Evolutionary conservation across 495 filamentous ascomycete species (phyloP).

Genomic region (Lepidopterella palustris): DNA sequence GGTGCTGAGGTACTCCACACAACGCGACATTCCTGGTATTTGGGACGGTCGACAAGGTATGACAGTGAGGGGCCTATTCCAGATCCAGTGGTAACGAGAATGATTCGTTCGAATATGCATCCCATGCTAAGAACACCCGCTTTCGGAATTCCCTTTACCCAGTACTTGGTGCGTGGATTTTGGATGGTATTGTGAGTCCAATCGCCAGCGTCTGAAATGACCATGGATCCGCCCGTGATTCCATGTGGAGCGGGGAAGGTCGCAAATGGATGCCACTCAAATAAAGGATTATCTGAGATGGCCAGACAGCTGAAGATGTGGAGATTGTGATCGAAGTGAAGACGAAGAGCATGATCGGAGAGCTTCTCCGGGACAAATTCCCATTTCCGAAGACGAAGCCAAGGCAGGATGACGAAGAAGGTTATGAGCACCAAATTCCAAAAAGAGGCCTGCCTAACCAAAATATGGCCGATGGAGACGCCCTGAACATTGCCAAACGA

Average conservation of each 20-base stretch:
- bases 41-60: constrained; percentile 8
- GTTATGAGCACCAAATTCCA: constrained; percentile 27
- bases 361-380: constrained; percentile 15
- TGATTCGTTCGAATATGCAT: constrained; percentile 20
- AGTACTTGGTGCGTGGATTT: constrained; percentile 5
- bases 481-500: background rate
- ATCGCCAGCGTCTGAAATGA: constrained; percentile 27
- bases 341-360: constrained; percentile 27
- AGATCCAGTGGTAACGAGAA: constrained; percentile 29
- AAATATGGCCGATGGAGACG: background rate
- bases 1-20: constrained; percentile 20
- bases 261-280: constrained; percentile 29
- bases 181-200: constrained; percentile 21
- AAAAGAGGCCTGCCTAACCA: constrained; percentile 14
- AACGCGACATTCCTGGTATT: constrained; percentile 15
- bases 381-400: constrained; percentile 18
- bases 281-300: constrained; percentile 20
- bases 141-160: constrained; percentile 15
- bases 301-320: constrained; percentile 9
- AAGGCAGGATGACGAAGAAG: constrained; percentile 13
- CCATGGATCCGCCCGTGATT: constrained; percentile 6
- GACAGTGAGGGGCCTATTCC: constrained; percentile 27
- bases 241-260: constrained; percentile 16
- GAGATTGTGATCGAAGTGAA: constrained; percentile 18
- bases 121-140: constrained; percentile 22